These are phyloP conservation scores for Entomortierella beljakovae DNA, from an alignment of 192 early-diverging fungal genomes.

Conservation along the genomic window DNA sequence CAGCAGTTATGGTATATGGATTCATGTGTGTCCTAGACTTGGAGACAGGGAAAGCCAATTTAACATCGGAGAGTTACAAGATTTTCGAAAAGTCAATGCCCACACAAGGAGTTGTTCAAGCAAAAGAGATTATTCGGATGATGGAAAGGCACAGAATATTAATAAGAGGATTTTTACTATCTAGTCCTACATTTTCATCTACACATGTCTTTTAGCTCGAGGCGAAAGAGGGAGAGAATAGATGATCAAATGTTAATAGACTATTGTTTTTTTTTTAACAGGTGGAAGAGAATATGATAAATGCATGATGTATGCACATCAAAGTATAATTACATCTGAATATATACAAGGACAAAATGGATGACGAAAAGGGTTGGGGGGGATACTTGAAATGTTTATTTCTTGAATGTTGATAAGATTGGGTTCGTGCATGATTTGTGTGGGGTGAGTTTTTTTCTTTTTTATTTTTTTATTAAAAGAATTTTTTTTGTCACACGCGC, in stretches of 20 bases:
- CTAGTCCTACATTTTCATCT: constrained; percentile 2
- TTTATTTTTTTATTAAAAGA: neutral
- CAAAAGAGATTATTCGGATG: constrained; percentile 34
- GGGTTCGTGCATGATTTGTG: no score
- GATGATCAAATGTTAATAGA: neutral
- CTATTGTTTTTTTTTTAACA: no score
- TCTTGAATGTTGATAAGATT: no score
- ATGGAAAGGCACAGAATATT: constrained; percentile 30
- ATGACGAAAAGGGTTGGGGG: no score
- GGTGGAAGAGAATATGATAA: no score
- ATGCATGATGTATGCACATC: no score
- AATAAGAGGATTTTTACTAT: constrained; percentile 11
- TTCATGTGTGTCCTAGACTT: constrained; percentile 50
- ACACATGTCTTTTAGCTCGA: neutral
- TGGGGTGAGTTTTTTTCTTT: no score
- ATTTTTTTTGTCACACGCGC: neutral
- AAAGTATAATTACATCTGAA: no score
- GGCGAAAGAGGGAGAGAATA: neutral
- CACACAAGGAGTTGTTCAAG: constrained; percentile 34
- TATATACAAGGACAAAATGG: no score
- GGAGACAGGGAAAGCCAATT: constrained; percentile 47
- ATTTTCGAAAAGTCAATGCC: constrained; percentile 53
- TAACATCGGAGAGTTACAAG: constrained; percentile 32
- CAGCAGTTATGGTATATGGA: constrained; percentile 51
- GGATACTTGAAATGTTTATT: no score